phyloP scores from a whole-genome alignment of 2,329 filamentous ascomycete genomes.

The Phaeophleospora eucalypticola region DNA sequence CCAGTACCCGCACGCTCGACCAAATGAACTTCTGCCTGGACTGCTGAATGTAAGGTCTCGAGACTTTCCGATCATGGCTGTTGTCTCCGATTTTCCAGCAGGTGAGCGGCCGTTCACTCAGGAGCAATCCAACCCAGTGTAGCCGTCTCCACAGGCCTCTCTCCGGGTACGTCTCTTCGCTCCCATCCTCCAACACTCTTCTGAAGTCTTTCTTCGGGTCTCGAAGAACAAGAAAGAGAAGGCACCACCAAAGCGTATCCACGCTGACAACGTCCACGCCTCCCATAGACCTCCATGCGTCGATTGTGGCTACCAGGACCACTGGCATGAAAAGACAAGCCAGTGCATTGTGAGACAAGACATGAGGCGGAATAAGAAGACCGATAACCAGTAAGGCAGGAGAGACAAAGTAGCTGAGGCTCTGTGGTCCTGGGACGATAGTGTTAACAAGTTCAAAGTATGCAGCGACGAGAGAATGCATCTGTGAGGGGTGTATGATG shows the following conservation, averaged over 20 bases:
- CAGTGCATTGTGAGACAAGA: conserved; percentile 19
- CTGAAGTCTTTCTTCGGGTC: conserved; percentile 27
- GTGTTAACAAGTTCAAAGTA: conserved; percentile 6
- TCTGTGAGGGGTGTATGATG: neutral
- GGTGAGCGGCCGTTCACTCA: conserved; percentile 23
- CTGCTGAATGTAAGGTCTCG: conserved; percentile 19
- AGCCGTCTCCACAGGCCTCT: conserved; percentile 20
- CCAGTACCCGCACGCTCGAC: conserved; percentile 26
- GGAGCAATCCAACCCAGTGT: conserved; percentile 25
- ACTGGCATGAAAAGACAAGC: conserved; percentile 25
- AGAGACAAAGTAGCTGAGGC: conserved; percentile 27
- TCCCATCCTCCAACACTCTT: conserved; percentile 4
- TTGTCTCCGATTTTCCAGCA: conserved; percentile 26
- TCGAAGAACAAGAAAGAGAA: conserved; percentile 25
- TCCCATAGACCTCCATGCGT: conserved; percentile 29
- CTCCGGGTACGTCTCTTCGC: conserved; percentile 20
- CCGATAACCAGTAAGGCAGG: conserved; percentile 24
- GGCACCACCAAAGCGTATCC: conserved; percentile 25
- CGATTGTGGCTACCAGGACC: conserved; percentile 20
- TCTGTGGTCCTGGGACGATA: conserved; percentile 29
- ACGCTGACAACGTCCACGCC: conserved; percentile 29
- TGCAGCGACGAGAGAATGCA: neutral
- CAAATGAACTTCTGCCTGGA: conserved; percentile 17
- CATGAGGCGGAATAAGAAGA: conserved; percentile 23
- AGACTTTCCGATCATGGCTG: conserved; percentile 26